phyloP scores from a whole-genome alignment of 805 yeast genomes.

The Saccharomycopsis sp. region DNA sequence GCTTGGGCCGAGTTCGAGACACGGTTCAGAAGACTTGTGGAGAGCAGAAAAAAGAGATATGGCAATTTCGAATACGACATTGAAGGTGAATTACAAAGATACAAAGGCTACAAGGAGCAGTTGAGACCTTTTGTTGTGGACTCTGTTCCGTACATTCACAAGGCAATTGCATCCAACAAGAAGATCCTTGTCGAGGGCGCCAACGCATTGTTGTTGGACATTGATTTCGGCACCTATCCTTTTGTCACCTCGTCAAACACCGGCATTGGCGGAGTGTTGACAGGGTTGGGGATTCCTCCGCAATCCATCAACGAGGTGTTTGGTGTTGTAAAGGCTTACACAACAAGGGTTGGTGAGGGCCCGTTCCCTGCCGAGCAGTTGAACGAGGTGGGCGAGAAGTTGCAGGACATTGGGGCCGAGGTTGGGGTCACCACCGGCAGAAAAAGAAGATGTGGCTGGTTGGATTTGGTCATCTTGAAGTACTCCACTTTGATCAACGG shows the following conservation, averaged over 20 bases:
- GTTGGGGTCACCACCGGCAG: conserved; percentile 98
- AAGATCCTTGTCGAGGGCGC: conserved; percentile 96
- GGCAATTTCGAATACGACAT: conserved; percentile 86
- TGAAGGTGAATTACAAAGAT: conserved; percentile 70
- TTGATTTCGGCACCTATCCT: conserved; percentile 97
- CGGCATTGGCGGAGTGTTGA: conserved; percentile 95
- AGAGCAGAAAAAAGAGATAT: conserved; percentile 79
- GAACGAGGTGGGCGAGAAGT: conserved; percentile 73
- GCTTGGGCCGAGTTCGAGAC: conserved; percentile 89
- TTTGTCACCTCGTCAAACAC: conserved; percentile 93
- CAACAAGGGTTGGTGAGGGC: conserved; percentile 98
- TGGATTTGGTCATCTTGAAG: conserved; percentile 88
- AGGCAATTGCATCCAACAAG: conserved; percentile 67
- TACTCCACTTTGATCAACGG: conserved; percentile 91
- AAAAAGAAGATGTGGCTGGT: conserved; percentile 99
- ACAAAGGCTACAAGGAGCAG: conserved; percentile 62
- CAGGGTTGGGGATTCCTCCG: conserved; percentile 97
- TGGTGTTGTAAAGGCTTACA: conserved; percentile 98
- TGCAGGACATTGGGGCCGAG: conserved; percentile 91
- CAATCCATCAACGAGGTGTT: conserved; percentile 65
- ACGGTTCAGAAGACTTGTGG: conserved; percentile 66
- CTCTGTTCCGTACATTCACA: conserved; percentile 75
- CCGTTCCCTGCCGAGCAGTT: conserved; percentile 98
- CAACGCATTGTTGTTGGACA: conserved; percentile 93
- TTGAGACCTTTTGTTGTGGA: conserved; percentile 91